These are phyloP conservation scores for Lignosus rhinocerotis DNA, from an alignment of 1,284 basidiomycete genomes.

Conservation along the genomic window DNA sequence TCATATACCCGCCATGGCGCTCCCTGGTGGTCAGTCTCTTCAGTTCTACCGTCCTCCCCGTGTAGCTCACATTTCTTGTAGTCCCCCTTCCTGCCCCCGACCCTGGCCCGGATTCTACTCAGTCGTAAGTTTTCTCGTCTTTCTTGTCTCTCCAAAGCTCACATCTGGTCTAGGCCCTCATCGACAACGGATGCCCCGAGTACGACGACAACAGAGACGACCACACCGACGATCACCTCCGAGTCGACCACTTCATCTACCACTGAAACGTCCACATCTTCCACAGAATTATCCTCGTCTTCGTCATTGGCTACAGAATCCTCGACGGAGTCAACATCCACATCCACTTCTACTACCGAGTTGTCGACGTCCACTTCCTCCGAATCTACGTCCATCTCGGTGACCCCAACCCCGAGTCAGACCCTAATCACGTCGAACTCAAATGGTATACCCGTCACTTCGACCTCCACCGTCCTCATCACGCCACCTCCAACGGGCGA, in stretches of 20 bases:
- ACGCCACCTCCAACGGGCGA: background rate
- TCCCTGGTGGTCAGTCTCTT: background rate
- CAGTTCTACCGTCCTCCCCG: background rate
- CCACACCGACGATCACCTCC: conserved; percentile 3
- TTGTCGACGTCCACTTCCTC: no score
- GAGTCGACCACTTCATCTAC: background rate
- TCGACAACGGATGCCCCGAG: conserved; percentile 13
- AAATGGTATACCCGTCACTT: conserved; percentile 14
- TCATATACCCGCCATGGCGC: background rate
- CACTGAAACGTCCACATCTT: conserved; percentile 6
- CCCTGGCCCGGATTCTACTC: background rate
- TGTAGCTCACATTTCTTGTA: background rate
- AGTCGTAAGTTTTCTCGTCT: background rate
- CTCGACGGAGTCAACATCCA: no score
- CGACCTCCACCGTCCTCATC: conserved; percentile 9
- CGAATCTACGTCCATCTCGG: no score
- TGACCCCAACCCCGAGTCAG: background rate
- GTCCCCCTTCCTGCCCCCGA: background rate
- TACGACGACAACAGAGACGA: conserved; percentile 1
- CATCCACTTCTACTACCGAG: no score
- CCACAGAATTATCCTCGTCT: conserved; percentile 12
- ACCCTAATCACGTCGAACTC: conserved; percentile 7
- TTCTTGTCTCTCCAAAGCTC: no score
- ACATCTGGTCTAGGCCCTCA: background rate
- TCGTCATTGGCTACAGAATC: no score